These are phyloP conservation scores for Imleria badia DNA, from an alignment of 768 basidiomycete species.

Conservation along the genomic window DNA sequence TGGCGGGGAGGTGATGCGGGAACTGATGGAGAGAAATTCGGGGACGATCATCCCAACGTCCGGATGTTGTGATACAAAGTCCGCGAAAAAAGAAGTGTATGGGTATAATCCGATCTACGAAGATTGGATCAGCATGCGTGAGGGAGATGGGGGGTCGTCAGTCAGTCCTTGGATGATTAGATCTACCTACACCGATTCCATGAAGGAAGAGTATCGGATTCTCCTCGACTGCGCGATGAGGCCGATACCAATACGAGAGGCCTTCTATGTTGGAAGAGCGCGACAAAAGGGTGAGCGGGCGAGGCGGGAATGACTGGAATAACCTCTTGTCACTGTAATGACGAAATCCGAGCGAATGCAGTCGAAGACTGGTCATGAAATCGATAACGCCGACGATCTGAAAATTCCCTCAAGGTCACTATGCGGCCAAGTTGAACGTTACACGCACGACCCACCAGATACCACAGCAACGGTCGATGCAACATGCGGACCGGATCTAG, in stretches of 20 bases:
- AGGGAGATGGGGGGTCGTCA: background rate
- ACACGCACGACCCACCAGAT: constrained; percentile 42
- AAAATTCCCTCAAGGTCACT: background rate
- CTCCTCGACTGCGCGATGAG: constrained; percentile 47
- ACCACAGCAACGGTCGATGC: constrained; percentile 68
- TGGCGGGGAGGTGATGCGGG: constrained; percentile 57
- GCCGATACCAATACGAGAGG: constrained; percentile 48
- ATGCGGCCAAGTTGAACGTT: background rate
- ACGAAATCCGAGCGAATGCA: constrained; percentile 47
- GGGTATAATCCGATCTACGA: constrained; percentile 60
- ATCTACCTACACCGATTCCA: constrained; percentile 57
- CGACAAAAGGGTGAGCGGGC: constrained; percentile 48
- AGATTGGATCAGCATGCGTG: background rate
- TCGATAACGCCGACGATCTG: constrained; percentile 59
- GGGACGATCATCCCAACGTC: constrained; percentile 58
- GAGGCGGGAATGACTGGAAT: constrained; percentile 52
- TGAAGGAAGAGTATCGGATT: constrained; percentile 64
- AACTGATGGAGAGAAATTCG: constrained; percentile 59
- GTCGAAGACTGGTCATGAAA: constrained; percentile 37
- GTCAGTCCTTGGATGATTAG: too few species aligned
- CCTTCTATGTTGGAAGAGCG: constrained; percentile 33
- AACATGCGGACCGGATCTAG: constrained; percentile 54
- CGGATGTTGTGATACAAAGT: constrained; percentile 42
- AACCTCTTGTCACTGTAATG: constrained; percentile 45
- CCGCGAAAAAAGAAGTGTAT: constrained; percentile 51